A percentile compares a stretch with the other conserved stretches of the same genome.
Evolutionary conservation across 192 early-diverging fungal species (phyloP).

Genomic region (Endogone sp.): DNA sequence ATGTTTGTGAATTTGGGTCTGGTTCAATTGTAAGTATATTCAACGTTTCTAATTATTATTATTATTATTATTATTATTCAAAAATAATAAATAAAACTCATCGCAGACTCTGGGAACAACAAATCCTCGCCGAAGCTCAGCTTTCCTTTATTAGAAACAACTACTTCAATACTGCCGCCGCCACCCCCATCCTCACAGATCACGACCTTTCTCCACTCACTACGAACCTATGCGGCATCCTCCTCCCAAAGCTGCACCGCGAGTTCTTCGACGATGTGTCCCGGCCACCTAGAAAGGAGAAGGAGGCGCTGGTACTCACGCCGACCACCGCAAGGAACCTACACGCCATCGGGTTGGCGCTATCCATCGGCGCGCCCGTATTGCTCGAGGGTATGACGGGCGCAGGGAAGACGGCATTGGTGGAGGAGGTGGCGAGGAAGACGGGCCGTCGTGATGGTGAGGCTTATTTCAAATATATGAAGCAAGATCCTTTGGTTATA

Average conservation of each 20-base stretch:
- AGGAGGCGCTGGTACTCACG: slow-evolving; percentile 64
- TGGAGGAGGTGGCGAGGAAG: slow-evolving; percentile 80
- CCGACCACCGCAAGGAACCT: slow-evolving; percentile 73
- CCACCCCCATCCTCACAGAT: slow-evolving; percentile 22
- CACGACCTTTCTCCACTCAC: slow-evolving; percentile 47
- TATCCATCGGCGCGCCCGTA: slow-evolving; percentile 84
- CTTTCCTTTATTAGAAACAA: too few relatives aligned
- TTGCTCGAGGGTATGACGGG: slow-evolving; percentile 84
- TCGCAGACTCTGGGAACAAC: too few relatives aligned
- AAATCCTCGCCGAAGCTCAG: too few relatives aligned
- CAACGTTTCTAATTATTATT: too few relatives aligned
- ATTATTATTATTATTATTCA: too few relatives aligned
- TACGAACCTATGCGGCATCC: slow-evolving; percentile 65
- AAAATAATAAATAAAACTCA: too few relatives aligned
- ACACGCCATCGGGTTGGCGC: slow-evolving; percentile 75
- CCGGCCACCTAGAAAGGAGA: slow-evolving; percentile 3
- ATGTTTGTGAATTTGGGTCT: too few relatives aligned
- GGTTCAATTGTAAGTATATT: too few relatives aligned
- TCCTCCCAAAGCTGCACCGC: slow-evolving; percentile 40
- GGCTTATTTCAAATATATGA: slow-evolving; percentile 17
- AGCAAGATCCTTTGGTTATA: too few relatives aligned
- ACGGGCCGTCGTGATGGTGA: slow-evolving; percentile 65
- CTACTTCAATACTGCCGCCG: too few relatives aligned
- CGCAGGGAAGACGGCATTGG: slow-evolving; percentile 84
- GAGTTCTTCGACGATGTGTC: slow-evolving; percentile 4